Conservation (phyloP, 2,329 filamentous ascomycete genomes). For the Neophaeococcomyces mojaviensis region DNA sequence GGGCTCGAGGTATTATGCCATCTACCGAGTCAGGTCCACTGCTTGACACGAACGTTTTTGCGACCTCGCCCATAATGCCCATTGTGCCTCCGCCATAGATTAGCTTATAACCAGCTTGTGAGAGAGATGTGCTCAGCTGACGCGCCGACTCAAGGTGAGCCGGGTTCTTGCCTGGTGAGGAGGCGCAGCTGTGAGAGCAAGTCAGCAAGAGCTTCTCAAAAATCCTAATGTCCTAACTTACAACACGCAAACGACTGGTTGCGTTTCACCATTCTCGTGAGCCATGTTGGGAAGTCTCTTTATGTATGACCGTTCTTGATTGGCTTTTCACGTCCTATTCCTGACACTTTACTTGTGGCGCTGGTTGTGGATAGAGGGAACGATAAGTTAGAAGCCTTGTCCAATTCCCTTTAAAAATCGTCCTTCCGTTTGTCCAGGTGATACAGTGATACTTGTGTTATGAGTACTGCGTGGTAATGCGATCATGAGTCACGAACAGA, state of each 20-base stretch:
- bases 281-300: too few species aligned
- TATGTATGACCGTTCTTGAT: too few species aligned
- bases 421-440: too few species aligned
- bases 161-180: constrained; percentile 64
- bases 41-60: constrained; percentile 74
- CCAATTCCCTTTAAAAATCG: too few species aligned
- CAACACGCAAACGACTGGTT: constrained; percentile 80
- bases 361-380: too few species aligned
- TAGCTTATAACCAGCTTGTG: constrained; percentile 68
- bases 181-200: constrained; percentile 60
- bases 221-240: constrained; percentile 31
- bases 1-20: constrained; percentile 82
- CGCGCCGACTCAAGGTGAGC: constrained; percentile 72
- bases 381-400: too few species aligned
- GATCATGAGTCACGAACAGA: too few species aligned
- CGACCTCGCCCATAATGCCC: constrained; percentile 91
- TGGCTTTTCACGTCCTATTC: too few species aligned
- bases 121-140: constrained; percentile 64
- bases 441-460: too few species aligned
- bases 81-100: constrained; percentile 94
- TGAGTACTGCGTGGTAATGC: too few species aligned
- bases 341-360: too few species aligned
- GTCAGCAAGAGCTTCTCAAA: constrained; percentile 14
- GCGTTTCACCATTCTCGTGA: constrained; percentile 7
- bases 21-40: constrained; percentile 76